A percentile compares a stretch with the other conserved stretches of the same genome.
Conservation (phyloP, 805 yeast genomes). For the Saccharomycopsis sp. region DNA sequence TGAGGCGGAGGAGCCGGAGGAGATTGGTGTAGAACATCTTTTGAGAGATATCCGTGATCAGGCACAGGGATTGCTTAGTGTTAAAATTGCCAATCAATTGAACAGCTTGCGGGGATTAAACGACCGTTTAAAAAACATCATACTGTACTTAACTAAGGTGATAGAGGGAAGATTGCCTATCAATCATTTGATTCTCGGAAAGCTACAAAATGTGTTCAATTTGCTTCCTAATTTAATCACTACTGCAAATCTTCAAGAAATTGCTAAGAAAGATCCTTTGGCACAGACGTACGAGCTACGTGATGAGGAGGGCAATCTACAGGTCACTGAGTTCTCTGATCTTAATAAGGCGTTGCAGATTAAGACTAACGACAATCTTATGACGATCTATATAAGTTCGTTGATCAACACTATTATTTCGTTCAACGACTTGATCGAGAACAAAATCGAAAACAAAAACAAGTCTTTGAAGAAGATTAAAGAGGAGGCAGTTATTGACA, state of each 20-base stretch:
- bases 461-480: constrained; percentile 10
- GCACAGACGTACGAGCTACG: constrained; percentile 11
- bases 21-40: constrained; percentile 96
- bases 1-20: constrained; percentile 98
- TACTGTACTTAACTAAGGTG: constrained; percentile 69
- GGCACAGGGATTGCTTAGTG: constrained; percentile 88
- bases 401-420: constrained; percentile 92
- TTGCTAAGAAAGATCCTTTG: neutral
- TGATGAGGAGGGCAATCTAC: constrained; percentile 19
- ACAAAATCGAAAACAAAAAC: constrained; percentile 79
- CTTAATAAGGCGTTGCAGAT: constrained; percentile 77
- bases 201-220: constrained; percentile 91
- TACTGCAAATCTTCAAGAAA: constrained; percentile 21
- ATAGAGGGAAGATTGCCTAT: constrained; percentile 68
- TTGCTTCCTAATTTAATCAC: constrained; percentile 69
- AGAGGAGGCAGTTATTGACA: constrained; percentile 19
- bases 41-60: constrained; percentile 92
- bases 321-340: constrained; percentile 18
- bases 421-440: constrained; percentile 93
- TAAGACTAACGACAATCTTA: constrained; percentile 92
- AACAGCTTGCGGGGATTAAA: constrained; percentile 83
- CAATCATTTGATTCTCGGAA: constrained; percentile 85
- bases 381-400: constrained; percentile 86
- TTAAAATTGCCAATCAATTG: constrained; percentile 82
- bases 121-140: constrained; percentile 70